A percentile compares a stretch with the other conserved stretches of the same genome.
Evolutionary conservation across 257 asterid species (phyloP).

Genomic region (Solanum etuberosum): DNA sequence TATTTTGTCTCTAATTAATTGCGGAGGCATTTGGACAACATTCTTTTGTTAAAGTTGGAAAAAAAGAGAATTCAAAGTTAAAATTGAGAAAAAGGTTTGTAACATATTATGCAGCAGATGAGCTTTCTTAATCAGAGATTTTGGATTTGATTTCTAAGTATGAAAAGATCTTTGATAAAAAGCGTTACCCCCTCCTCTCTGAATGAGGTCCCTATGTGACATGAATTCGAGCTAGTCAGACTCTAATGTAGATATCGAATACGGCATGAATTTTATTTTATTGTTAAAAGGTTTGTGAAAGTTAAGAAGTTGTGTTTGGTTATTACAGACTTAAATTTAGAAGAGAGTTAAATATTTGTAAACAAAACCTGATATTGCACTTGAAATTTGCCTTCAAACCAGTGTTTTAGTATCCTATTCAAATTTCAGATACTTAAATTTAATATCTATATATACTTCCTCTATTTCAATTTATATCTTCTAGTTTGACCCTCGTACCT

Average conservation of each 20-base stretch:
- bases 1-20: neutral
- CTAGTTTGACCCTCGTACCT: no score
- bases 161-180: no score
- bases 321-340: neutral
- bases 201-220: no score
- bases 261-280: no score
- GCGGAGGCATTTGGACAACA: neutral
- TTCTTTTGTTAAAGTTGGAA: neutral
- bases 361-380: neutral
- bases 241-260: no score
- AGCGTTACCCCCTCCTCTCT: accelerated
- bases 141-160: accelerated
- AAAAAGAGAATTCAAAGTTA: neutral
- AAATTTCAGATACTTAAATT: no score
- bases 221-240: no score
- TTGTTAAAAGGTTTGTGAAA: neutral
- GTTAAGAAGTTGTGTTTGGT: neutral
- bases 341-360: neutral
- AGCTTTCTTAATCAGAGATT: no score
- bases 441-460: no score
- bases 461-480: no score
- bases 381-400: no score
- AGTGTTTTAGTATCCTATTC: neutral
- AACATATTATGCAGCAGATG: neutral
- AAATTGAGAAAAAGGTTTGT: neutral